phyloP scores from a whole-genome alignment of 1,284 basidiomycete genomes.

The Malassezia psittaci region DNA sequence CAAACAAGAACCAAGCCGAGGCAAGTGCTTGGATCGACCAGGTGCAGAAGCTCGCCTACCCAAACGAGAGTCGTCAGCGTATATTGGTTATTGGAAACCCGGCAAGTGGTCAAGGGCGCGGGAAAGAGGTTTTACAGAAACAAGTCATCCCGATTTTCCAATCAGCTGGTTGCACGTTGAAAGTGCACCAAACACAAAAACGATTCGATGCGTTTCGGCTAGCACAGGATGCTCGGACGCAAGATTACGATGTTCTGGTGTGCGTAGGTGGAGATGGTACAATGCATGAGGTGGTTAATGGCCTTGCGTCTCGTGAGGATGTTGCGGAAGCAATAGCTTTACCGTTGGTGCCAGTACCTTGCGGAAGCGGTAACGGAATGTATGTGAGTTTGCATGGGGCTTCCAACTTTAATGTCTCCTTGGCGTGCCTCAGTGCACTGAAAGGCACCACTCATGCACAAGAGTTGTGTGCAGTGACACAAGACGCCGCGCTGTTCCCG shows the following conservation, averaged over 20 bases:
- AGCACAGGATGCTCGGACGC: conserved; percentile 56
- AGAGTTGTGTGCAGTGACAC: conserved; percentile 71
- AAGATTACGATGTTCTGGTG: conserved; percentile 60
- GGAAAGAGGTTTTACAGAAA: conserved; percentile 56
- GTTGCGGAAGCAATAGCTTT: conserved; percentile 61
- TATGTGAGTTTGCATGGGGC: conserved; percentile 59
- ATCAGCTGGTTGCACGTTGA: conserved; percentile 62
- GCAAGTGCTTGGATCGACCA: conserved; percentile 21
- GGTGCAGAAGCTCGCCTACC: conserved; percentile 25
- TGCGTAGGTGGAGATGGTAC: conserved; percentile 81
- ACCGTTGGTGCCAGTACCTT: conserved; percentile 75
- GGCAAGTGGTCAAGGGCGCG: conserved; percentile 72
- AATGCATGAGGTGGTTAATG: conserved; percentile 84
- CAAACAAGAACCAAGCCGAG: conserved; percentile 15
- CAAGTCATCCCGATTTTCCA: conserved; percentile 68
- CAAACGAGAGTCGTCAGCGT: conserved; percentile 21
- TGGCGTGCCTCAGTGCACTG: conserved; percentile 71
- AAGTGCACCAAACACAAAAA: conserved; percentile 54
- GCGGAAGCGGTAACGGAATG: conserved; percentile 75
- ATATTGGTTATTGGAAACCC: conserved; percentile 69
- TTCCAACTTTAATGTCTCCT: conserved; percentile 32
- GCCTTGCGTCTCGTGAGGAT: conserved; percentile 64
- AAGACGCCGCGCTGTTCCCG: conserved; percentile 50
- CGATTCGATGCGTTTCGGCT: conserved; percentile 65
- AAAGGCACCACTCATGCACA: conserved; percentile 68